A percentile compares a stretch with the other conserved stretches of the same genome.
Conservation (phyloP, 371 early-diverging fungal species). For the Dinochytrium kinnereticum region DNA sequence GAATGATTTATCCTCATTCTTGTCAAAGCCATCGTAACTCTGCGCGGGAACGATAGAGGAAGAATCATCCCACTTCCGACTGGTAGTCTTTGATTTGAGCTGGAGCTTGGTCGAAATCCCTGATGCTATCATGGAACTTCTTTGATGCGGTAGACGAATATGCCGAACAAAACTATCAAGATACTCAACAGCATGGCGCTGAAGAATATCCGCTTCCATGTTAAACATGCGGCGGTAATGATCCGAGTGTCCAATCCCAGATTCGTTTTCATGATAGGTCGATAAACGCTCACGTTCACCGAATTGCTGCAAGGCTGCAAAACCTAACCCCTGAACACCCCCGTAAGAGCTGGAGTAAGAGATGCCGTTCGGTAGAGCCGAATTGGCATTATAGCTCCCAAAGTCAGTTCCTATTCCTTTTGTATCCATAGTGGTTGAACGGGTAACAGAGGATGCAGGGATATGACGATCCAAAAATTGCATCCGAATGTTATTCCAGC, state of each 20-base stretch:
- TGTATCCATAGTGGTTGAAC: background rate
- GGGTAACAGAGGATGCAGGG: background rate
- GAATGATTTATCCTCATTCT: background rate
- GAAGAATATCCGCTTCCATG: constrained; percentile 35
- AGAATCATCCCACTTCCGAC: constrained; percentile 11
- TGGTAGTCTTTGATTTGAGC: background rate
- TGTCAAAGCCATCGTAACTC: constrained; percentile 1
- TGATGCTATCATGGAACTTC: background rate
- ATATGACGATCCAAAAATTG: constrained; percentile 41
- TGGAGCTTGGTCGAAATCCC: background rate
- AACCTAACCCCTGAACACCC: constrained; percentile 29
- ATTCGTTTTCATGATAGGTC: background rate
- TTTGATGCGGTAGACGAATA: background rate
- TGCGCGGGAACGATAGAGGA: background rate
- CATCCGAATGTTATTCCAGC: constrained; percentile 50
- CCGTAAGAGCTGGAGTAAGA: constrained; percentile 34
- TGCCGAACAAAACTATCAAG: constrained; percentile 39
- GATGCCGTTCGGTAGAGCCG: background rate
- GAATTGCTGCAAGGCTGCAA: constrained; percentile 27
- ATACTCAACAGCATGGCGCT: constrained; percentile 41
- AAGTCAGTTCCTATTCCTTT: background rate
- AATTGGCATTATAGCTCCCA: background rate
- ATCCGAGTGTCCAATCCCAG: background rate
- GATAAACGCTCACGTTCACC: background rate
- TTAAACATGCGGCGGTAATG: constrained; percentile 8